Base-by-base conservation (phyloP, 208 protist species). In the Trypanosoma melophagium region DNA sequence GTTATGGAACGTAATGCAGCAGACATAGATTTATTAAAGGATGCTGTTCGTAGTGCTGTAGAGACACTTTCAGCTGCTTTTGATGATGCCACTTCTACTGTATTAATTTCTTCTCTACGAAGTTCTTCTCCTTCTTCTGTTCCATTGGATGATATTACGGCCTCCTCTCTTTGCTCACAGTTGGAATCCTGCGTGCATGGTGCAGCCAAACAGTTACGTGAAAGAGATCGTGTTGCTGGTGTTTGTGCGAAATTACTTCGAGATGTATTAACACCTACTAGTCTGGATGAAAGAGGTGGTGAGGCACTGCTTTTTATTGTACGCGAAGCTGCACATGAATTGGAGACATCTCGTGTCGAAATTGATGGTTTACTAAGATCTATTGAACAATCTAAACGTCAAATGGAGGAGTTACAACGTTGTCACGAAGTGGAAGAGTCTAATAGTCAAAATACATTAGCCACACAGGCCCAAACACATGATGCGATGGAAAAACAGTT, bases 141-240 rank as follows among this genome's bases (percentile, higher is more conserved):
- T 38, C 1, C 16, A 35, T 13, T 16, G 9, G 35, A 45, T 42
- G 19, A 21, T 42, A n/a, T 12, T 60, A 7, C 24, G 21, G 68
- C 42, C 0, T 17, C 13, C 0, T 45, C 40, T 8, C 22, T 71
- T 24, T 56, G 58, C 41, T 45, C 17, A 7, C 25, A 57, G 25
- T 54, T 74, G 41, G 52, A 66, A 14, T 53, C 28, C 0, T 61
- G 44, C 12, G 42, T 40, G 10, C 60, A 52, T 42, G 28, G 14
- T 51, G 68, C 28, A 3, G 40, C 41, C 7, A 53, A 40, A 21
- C 42, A 14, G 25, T 19, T 74, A n/a, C 68, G 68, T 28, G 68
- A 74, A 49, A 60, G 42, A 51, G 60, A 74, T 55, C 68, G 60
- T 44, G 14, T 56, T 45, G 25, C 41, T 24, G 42, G 24, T 21